phyloP scores from a whole-genome alignment of 2,329 filamentous ascomycete species.

The Dothideomycetes sp. region DNA sequence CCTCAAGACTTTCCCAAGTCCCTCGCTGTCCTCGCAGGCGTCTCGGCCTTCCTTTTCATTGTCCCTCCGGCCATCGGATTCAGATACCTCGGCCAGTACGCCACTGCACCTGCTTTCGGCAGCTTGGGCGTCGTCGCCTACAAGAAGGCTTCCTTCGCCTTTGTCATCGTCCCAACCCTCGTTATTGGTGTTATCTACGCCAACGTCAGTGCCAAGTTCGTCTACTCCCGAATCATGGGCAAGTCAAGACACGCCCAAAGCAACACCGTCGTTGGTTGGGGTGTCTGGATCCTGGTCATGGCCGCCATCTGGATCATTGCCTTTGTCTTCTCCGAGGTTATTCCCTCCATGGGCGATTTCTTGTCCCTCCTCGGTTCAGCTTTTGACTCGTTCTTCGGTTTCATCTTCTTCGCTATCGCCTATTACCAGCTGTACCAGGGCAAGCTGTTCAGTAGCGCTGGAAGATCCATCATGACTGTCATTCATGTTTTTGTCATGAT shows the following conservation, averaged over 20 bases:
- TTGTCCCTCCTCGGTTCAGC: slow-evolving; percentile 36
- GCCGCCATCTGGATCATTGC: slow-evolving; percentile 31
- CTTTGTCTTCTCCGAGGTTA: slow-evolving; percentile 38
- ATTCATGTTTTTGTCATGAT: slow-evolving; percentile 36
- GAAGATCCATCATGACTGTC: slow-evolving; percentile 30
- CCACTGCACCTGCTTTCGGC: slow-evolving; percentile 40
- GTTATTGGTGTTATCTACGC: slow-evolving; percentile 41
- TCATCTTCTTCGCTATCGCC: slow-evolving; percentile 40
- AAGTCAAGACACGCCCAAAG: slow-evolving; percentile 33
- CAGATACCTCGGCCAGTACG: slow-evolving; percentile 37
- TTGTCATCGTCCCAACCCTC: slow-evolving; percentile 40
- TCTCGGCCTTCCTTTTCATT: slow-evolving; percentile 38
- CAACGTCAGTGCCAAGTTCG: slow-evolving; percentile 37
- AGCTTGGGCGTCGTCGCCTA: slow-evolving; percentile 31
- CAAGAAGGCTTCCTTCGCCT: slow-evolving; percentile 39
- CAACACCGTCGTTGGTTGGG: slow-evolving; percentile 38
- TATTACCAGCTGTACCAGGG: slow-evolving; percentile 36
- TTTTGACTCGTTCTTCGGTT: slow-evolving; percentile 40
- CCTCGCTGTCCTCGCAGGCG: slow-evolving; percentile 33
- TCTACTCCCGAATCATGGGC: slow-evolving; percentile 34
- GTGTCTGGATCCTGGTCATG: slow-evolving; percentile 33
- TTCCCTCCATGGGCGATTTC: slow-evolving; percentile 41
- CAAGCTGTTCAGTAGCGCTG: slow-evolving; percentile 24
- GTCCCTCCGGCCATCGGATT: slow-evolving; percentile 39
- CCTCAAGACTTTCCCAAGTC: slow-evolving; percentile 42